Conservation (phyloP, 768 basidiomycete species). For the Termitomyces sp. region DNA sequence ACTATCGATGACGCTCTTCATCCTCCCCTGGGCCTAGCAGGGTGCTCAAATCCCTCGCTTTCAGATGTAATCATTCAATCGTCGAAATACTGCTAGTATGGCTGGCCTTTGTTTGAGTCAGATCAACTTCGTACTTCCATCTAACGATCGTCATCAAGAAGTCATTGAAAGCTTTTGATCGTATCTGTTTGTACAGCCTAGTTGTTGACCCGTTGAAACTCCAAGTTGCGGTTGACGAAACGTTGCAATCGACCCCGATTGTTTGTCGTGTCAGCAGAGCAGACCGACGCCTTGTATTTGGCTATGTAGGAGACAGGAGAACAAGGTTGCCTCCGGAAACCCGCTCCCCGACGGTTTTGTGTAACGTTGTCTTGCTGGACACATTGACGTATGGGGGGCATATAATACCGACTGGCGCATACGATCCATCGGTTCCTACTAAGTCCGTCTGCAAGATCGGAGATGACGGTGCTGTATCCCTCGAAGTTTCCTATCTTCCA, state of each 20-base stretch:
- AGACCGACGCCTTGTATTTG: conserved; percentile 2
- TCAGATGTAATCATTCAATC: background rate
- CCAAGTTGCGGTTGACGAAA: background rate
- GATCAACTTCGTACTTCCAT: background rate
- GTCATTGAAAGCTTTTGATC: background rate
- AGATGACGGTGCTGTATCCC: conserved; percentile 11
- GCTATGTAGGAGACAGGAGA: background rate
- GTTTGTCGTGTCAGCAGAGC: background rate
- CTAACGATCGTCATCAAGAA: conserved; percentile 2
- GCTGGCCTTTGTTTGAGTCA: background rate
- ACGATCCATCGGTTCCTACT: background rate
- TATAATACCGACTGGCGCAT: background rate
- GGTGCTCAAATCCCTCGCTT: background rate
- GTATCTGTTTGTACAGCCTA: conserved; percentile 4
- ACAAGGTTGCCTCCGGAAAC: conserved; percentile 5
- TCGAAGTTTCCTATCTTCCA: conserved; percentile 4
- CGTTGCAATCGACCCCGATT: background rate
- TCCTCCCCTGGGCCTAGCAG: background rate
- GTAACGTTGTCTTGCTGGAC: background rate
- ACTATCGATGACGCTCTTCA: background rate
- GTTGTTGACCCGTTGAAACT: conserved; percentile 6
- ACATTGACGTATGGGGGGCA: background rate
- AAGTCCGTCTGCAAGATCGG: background rate
- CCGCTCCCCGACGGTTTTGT: background rate
- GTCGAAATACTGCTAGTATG: background rate